These are phyloP conservation scores for Saccharomyces cerevisiae DNA, from an alignment of 805 yeast genomes.

Conservation along the genomic window DNA sequence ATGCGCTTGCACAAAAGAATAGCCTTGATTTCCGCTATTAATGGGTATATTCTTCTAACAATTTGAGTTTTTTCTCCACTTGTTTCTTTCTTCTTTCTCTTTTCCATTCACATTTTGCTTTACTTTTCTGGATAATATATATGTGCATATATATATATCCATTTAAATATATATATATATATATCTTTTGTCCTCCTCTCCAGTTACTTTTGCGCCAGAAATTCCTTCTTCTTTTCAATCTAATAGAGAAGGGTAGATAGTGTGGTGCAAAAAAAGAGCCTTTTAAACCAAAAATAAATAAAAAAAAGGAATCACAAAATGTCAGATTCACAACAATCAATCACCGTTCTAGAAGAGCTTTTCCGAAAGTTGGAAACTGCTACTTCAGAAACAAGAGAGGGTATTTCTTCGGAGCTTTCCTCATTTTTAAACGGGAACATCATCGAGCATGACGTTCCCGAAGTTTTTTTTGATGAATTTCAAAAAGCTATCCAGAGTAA, in stretches of 20 bases:
- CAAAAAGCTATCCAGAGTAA: slow-evolving; percentile 65
- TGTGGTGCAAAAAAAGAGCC: slow-evolving; percentile 1
- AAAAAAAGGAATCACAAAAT: slow-evolving; percentile 15
- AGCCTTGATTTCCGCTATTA: background rate
- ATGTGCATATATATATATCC: background rate
- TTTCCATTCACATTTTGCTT: background rate
- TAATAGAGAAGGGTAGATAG: background rate
- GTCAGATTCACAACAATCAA: slow-evolving; percentile 39
- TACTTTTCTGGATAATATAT: background rate
- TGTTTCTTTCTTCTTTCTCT: background rate
- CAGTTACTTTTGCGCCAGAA: background rate
- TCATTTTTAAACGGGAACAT: slow-evolving; percentile 90
- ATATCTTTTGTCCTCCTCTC: background rate
- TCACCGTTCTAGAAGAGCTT: slow-evolving; percentile 79
- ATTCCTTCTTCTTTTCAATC: background rate
- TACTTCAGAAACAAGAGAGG: slow-evolving; percentile 66
- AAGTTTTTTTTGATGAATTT: slow-evolving; percentile 69
- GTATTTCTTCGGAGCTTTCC: slow-evolving; percentile 80
- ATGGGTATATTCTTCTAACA: background rate
- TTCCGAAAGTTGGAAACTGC: slow-evolving; percentile 87
- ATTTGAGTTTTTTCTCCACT: background rate
- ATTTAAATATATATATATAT: too few relatives aligned
- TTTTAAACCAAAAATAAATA: too few relatives aligned
- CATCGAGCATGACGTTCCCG: slow-evolving; percentile 96
- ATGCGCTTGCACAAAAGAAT: background rate